Evolutionary conservation across 768 basidiomycete genomes (phyloP).

Genomic region (Suillus luteus): DNA sequence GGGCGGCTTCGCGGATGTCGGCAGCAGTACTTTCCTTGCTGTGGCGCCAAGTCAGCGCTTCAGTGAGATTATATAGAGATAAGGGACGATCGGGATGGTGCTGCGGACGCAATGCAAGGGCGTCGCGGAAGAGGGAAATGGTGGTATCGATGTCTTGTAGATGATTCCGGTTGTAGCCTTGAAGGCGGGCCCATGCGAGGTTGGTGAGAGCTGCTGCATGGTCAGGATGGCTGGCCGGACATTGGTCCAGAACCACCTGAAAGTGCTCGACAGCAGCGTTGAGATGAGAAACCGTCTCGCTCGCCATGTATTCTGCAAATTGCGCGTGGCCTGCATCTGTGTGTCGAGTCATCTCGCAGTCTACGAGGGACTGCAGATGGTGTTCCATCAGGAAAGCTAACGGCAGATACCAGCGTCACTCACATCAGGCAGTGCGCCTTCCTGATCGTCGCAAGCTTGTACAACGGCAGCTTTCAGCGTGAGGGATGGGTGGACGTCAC

Average conservation of each 20-base stretch:
- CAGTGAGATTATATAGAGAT: neutral
- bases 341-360: neutral
- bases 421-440: neutral
- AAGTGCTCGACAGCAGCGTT: neutral
- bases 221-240: conserved; percentile 1
- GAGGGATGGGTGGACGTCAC: neutral
- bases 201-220: conserved; percentile 2
- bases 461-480: neutral
- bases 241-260: neutral
- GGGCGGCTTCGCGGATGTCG: neutral
- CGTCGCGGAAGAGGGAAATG: neutral
- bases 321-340: neutral
- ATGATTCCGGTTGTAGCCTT: neutral
- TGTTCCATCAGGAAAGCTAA: neutral
- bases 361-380: neutral
- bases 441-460: neutral
- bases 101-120: conserved; percentile 1
- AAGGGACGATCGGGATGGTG: neutral
- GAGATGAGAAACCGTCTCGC: neutral
- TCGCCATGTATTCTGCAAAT: neutral
- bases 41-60: neutral
- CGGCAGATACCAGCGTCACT: neutral
- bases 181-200: neutral
- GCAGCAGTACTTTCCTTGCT: neutral
- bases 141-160: neutral